Evolutionary conservation across 495 filamentous ascomycete genomes (phyloP).

Genomic region (Cercophora newfieldiana): DNA sequence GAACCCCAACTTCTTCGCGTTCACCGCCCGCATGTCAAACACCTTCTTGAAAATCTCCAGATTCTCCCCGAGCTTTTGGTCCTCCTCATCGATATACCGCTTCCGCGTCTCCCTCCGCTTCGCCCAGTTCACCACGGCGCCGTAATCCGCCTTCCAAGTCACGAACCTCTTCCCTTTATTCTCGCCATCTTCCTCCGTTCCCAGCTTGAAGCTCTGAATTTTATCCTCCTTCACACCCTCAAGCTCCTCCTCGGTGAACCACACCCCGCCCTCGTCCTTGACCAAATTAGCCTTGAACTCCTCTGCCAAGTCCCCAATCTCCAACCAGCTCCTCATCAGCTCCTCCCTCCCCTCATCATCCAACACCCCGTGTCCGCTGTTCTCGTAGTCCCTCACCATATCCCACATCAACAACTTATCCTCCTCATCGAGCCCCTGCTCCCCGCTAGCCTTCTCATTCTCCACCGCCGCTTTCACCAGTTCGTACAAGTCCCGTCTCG

Average conservation of each 20-base stretch:
- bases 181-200: background rate
- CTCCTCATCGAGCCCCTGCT: background rate
- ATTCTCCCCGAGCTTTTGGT: background rate
- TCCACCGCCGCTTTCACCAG: background rate
- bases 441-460: background rate
- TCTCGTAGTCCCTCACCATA: background rate
- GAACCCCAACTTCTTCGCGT: background rate
- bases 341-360: background rate
- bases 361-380: background rate
- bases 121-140: background rate
- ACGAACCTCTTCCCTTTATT: background rate
- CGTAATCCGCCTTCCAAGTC: background rate
- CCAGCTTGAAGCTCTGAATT: background rate
- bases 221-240: background rate
- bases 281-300: background rate
- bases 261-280: background rate
- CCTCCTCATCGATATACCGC: background rate
- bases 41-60: background rate
- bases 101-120: background rate
- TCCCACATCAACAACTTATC: background rate
- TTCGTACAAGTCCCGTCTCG: background rate
- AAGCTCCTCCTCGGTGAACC: background rate
- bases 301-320: background rate
- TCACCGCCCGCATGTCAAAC: background rate
- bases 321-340: background rate